These are phyloP conservation scores for Gracilariopsis chorda DNA, from an alignment of 23 red algal genomes.

Conservation along the genomic window DNA sequence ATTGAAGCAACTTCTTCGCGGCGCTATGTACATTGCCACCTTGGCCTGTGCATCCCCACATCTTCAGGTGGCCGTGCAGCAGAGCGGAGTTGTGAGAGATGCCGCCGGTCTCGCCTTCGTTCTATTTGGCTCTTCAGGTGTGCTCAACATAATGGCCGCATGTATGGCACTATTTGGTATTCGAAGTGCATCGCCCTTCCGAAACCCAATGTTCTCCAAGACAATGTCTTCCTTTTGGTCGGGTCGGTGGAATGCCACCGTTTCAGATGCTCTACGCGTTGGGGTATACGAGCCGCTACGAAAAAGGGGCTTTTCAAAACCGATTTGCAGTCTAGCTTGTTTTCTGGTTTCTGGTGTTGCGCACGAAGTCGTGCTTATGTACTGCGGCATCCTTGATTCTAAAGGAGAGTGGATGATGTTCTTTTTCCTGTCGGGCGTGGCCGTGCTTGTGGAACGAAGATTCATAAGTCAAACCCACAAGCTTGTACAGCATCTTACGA, in stretches of 20 bases:
- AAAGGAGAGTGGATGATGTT: constrained; percentile 41
- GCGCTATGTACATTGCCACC: not conserved
- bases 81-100: constrained; percentile 13
- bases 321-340: not conserved
- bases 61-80: not conserved
- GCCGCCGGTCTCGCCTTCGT: constrained; percentile 11
- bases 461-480: not conserved
- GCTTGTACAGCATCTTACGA: not conserved
- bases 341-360: constrained; percentile 25
- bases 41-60: not conserved
- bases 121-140: constrained; percentile 3
- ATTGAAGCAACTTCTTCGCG: not conserved
- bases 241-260: constrained; percentile 43
- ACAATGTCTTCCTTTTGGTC: constrained; percentile 36
- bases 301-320: constrained; percentile 9
- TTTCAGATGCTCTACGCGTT: constrained; percentile 42
- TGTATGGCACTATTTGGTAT: constrained; percentile 8
- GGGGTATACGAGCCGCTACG: constrained; percentile 41
- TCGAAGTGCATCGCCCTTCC: constrained; percentile 20
- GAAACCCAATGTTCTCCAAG: constrained; percentile 4
- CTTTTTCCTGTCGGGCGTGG: constrained; percentile 21
- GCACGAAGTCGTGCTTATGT: constrained; percentile 35
- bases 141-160: constrained; percentile 28
- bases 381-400: constrained; percentile 22
- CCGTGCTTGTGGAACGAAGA: constrained; percentile 11